A percentile compares a stretch with the other conserved stretches of the same genome.
These are phyloP conservation scores for Geotrichum siamense DNA, from an alignment of 1,139 yeast genomes.

Conservation along the genomic window DNA sequence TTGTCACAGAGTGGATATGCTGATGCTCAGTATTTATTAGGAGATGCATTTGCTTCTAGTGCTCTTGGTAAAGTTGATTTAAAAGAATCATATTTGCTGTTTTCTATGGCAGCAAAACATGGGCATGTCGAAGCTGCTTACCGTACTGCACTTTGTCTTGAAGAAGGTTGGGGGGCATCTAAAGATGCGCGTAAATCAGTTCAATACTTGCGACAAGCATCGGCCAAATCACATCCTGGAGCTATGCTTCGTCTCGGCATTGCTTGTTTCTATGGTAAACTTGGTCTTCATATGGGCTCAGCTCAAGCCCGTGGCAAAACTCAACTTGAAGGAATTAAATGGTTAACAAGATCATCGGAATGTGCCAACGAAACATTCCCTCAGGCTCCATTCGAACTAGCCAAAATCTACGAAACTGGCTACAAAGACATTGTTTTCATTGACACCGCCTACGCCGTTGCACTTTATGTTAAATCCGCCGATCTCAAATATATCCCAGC, in stretches of 20 bases:
- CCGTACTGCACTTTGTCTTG: conserved; percentile 84
- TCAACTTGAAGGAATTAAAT: conserved; percentile 82
- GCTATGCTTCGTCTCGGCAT: conserved; percentile 91
- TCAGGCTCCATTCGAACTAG: conserved; percentile 91
- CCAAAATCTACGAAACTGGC: conserved; percentile 75
- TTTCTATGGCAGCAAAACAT: conserved; percentile 86
- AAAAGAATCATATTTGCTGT: conserved; percentile 65
- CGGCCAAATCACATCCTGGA: conserved; percentile 85
- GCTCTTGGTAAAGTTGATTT: conserved; percentile 79
- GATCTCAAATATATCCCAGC: conserved; percentile 80
- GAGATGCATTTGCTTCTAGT: conserved; percentile 84
- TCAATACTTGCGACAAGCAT: conserved; percentile 79
- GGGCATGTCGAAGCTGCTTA: conserved; percentile 89
- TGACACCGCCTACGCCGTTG: conserved; percentile 78
- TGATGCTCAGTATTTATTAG: conserved; percentile 87
- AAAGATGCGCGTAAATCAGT: conserved; percentile 82
- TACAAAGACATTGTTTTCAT: conserved; percentile 79
- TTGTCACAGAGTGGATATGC: conserved; percentile 74
- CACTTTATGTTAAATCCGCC: conserved; percentile 81
- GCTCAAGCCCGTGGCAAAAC: conserved; percentile 39
- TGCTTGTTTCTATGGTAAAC: conserved; percentile 72
- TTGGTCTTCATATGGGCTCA: conserved; percentile 50
- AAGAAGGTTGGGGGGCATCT: conserved; percentile 89
- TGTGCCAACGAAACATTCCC: conserved; percentile 77
- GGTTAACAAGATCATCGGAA: conserved; percentile 84